Conservation (phyloP, 495 filamentous ascomycete genomes). For the Lasiosphaeriaceae sp. region DNA sequence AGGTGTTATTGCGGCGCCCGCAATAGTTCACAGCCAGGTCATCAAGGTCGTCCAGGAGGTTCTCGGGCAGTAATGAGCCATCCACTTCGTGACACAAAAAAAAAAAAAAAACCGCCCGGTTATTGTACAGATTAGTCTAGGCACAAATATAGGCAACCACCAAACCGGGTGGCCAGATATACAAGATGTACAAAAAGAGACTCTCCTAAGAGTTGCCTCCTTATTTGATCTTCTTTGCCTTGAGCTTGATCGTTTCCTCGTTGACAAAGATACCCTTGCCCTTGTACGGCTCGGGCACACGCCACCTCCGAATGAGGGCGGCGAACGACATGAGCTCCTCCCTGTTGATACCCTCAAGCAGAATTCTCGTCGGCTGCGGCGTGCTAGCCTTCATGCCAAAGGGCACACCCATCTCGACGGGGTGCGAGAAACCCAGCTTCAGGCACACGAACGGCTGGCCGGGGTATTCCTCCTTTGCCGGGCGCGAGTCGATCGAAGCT, state of each 20-base stretch:
- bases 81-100: not conserved
- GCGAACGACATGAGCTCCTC: slow-evolving; percentile 85
- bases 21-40: slow-evolving; percentile 68
- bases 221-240: slow-evolving; percentile 98
- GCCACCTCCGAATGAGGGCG: slow-evolving; percentile 81
- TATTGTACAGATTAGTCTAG: slow-evolving; percentile 26
- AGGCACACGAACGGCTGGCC: slow-evolving; percentile 85
- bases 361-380: slow-evolving; percentile 88
- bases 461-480: slow-evolving; percentile 64
- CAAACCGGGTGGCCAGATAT: slow-evolving; percentile 12
- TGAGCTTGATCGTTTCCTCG: slow-evolving; percentile 93
- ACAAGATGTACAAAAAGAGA: slow-evolving; percentile 6
- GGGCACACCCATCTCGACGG: slow-evolving; percentile 82
- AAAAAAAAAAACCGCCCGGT: not conserved
- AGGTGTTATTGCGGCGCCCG: slow-evolving; percentile 86
- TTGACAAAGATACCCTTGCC: slow-evolving; percentile 98
- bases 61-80: slow-evolving; percentile 40
- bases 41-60: slow-evolving; percentile 80
- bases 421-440: slow-evolving; percentile 95
- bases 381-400: slow-evolving; percentile 79
- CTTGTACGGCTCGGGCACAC: slow-evolving; percentile 95
- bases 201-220: slow-evolving; percentile 31
- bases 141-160: slow-evolving; percentile 20
- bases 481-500: slow-evolving; percentile 78
- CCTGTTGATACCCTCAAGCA: slow-evolving; percentile 84